Evolutionary conservation across 208 protist genomes (phyloP).

Genomic region (Spongospora subterranea): DNA sequence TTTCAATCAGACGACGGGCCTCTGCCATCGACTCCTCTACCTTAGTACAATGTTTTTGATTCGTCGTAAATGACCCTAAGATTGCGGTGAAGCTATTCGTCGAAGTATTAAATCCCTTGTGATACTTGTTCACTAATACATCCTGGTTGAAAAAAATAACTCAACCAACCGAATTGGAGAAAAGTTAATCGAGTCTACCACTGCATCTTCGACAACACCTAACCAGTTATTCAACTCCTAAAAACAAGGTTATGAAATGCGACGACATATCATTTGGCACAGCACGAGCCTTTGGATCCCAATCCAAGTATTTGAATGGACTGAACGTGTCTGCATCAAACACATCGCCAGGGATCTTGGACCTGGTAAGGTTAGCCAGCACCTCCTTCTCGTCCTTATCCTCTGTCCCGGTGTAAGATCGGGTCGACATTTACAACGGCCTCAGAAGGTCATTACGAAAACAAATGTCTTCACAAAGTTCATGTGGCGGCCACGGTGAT

Average conservation of each 20-base stretch:
- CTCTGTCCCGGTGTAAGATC: too few species aligned
- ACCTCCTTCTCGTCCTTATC: not conserved
- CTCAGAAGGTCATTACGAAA: too few species aligned
- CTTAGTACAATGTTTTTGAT: slow-evolving; percentile 20
- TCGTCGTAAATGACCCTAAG: slow-evolving; percentile 9
- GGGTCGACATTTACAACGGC: too few species aligned
- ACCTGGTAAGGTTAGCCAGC: not conserved
- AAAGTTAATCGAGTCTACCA: not conserved
- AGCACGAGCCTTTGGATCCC: not conserved
- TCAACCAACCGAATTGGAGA: not conserved
- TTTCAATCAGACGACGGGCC: slow-evolving; percentile 40
- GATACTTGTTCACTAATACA: slow-evolving; percentile 41
- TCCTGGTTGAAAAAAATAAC: not conserved
- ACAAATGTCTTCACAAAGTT: too few species aligned
- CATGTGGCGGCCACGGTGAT: too few species aligned
- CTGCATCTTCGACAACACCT: slow-evolving; percentile 41
- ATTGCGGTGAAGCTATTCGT: slow-evolving; percentile 36
- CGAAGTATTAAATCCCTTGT: slow-evolving; percentile 52
- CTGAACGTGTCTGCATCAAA: slow-evolving; percentile 35
- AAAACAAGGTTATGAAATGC: not conserved
- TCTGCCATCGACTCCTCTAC: not conserved
- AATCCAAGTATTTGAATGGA: slow-evolving; percentile 53
- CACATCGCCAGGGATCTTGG: slow-evolving; percentile 8
- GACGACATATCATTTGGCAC: not conserved
- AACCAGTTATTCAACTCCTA: slow-evolving; percentile 40